Evolutionary conservation across 148 eudicot genomes (phyloP).

Genomic region (Talinum fruticosum): DNA sequence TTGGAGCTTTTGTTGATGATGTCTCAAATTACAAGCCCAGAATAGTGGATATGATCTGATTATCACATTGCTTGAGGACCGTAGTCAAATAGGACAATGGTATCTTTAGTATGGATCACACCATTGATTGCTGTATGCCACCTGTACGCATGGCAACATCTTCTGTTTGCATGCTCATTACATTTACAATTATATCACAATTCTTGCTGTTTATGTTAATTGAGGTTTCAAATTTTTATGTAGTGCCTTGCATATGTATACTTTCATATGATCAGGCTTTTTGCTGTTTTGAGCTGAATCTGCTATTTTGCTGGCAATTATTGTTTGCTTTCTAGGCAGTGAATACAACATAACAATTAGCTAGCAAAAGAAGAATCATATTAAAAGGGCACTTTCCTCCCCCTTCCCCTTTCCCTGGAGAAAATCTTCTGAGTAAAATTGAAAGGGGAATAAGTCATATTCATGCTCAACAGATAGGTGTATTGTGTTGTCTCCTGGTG

Average conservation of each 20-base stretch:
- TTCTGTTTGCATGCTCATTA: not conserved
- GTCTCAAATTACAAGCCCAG: not conserved
- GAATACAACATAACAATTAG: too few species aligned
- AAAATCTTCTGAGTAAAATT: too few species aligned
- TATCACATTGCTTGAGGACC: not conserved
- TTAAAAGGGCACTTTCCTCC: too few species aligned
- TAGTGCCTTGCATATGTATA: not conserved
- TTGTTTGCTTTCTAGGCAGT: too few species aligned
- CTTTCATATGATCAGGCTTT: not conserved
- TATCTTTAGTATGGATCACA: not conserved
- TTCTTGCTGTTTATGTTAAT: not conserved
- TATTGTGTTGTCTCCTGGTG: too few species aligned
- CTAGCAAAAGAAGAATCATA: too few species aligned
- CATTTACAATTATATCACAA: not conserved
- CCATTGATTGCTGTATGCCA: not conserved
- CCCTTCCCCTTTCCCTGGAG: too few species aligned
- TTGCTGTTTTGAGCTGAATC: slow-evolving; percentile 1
- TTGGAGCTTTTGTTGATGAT: not conserved
- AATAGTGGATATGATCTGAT: not conserved
- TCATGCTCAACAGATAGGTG: too few species aligned
- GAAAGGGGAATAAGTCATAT: too few species aligned
- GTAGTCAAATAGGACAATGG: not conserved
- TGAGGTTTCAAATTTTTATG: too few species aligned
- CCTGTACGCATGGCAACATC: not conserved
- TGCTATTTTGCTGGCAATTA: not conserved